Evolutionary conservation across 1,284 basidiomycete genomes (phyloP), one percentile per base, ranked within the genome.

Genomic region (Ceratobasidium papillatum): DNA sequence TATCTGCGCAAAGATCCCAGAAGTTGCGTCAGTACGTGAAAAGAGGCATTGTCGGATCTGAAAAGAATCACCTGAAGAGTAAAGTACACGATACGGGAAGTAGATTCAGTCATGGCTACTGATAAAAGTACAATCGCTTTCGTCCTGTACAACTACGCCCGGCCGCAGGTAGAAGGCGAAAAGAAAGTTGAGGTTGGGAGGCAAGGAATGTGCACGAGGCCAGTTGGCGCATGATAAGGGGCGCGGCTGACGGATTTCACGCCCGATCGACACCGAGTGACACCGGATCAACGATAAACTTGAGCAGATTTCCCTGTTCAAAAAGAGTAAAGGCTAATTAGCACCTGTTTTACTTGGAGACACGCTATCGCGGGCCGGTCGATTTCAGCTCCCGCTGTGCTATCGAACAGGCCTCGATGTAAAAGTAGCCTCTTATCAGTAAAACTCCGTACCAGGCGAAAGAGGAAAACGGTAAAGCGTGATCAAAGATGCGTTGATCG

Each of bases 31-130:
- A 51, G 49, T n/a, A 51, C n/a, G 9, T 1, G 41, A 34, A 27
- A 9, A 47, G 12, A 30, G 7, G n/a, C 3, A 22, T 38, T 11
- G 22, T 12, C 25, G 17, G 9, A 1, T 22, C 1, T 17, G 12
- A 2, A 41, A 12, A 8, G 22, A 58, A 51, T 12, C 3, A 58
- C 65, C 38, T 69, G 51, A 51, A 69, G 27, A 4, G 65, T 69
- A 58, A 69, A 69, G 30, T 56, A 69, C 27, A 56, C 38, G 36
- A 56, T 52, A 34, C 65, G 65, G 30, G 64, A 22, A 38, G 64
- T 45, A 36, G 32, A 12, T 45, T 36, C 62, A 7, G 64, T 45
- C 64, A 66, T 66, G 45, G 32, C 49, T n/a, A 25, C 49, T 25
- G n/a, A n/a, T 25, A 25, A 19, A 8, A 22, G 47, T 17, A 19